Base-by-base conservation (phyloP, 2,329 filamentous ascomycete species). In the Exophiala oligosperma region DNA sequence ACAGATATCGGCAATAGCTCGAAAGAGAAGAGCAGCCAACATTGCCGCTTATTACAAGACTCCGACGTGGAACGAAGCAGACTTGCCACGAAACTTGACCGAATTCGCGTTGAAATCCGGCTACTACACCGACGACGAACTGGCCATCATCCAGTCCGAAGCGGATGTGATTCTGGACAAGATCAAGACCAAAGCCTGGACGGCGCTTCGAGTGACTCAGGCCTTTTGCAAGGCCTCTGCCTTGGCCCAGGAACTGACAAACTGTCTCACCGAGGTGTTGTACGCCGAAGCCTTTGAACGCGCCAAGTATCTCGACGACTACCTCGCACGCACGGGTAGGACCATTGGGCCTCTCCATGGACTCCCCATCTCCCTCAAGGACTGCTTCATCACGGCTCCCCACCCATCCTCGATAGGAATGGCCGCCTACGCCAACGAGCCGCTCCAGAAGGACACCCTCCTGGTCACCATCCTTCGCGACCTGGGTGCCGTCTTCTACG, bases 331-430 rank as follows among this genome's bases (percentile, higher is more conserved):
- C 71, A 78, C 62, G 70, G 77, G 38, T 24, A 72, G 75, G 61
- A 70, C 78, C 0, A 72, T 80, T 38, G 88, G 88, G 0, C 86
- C 87, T 1, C 77, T 91, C 1, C 88, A 91, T 70, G 88, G 86
- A 69, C 62, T 77, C 12, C 71, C 73, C 1, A 71, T 79, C 47
- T 84, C 85, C 0, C 78, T 91, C 48, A 91, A 91, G 67, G 65
- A 67, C 52, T 66, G 60, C 23, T 65, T 67, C 50, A 52, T 67
- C 12, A 64, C 59, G 11, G 55, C 62, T 17, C 62, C 62, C 21
- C 68, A 73, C 57, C 71, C 71, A 6, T 67, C 70, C 2, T 71
- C 70, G 4, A 67, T 73, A 29, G 72, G 72, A n/a, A 71, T 73
- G 68, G 68, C 71, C 12, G 69, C 66, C 14, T 73, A 67, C 46